Percentiles rank a stretch among this genome's conserved stretches.
Conservation (phyloP, 2,329 filamentous ascomycete genomes). For the Colletotrichum sp. region DNA sequence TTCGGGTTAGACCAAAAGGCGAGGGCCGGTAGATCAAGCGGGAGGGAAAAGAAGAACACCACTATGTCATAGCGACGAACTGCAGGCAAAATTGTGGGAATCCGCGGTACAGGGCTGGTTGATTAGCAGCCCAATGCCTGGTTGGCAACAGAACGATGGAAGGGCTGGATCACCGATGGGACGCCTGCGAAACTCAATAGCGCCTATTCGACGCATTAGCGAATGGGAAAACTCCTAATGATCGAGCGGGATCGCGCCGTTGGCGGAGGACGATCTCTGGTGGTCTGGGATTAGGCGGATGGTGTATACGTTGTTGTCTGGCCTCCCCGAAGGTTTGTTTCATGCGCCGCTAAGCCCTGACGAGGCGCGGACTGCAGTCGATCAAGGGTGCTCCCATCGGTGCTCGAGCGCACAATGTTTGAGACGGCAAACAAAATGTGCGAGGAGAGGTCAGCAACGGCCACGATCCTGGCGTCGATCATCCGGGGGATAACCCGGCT, state of each 20-base stretch:
- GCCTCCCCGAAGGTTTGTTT: slow-evolving; percentile 19
- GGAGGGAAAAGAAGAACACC: neutral
- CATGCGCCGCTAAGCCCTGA: slow-evolving; percentile 9
- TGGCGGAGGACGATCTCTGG: neutral
- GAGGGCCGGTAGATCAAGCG: neutral
- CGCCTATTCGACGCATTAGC: neutral
- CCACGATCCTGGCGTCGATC: neutral
- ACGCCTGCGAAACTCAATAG: slow-evolving; percentile 12
- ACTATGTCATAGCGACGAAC: slow-evolving; percentile 18
- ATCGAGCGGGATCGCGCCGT: neutral
- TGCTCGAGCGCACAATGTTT: slow-evolving; percentile 13
- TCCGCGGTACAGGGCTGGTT: neutral
- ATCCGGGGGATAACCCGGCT: neutral
- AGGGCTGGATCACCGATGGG: slow-evolving; percentile 15
- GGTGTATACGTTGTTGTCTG: neutral
- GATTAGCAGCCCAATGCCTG: slow-evolving; percentile 4
- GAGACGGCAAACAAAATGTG: slow-evolving; percentile 2
- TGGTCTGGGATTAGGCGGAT: neutral
- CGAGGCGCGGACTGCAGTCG: neutral
- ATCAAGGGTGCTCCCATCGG: neutral
- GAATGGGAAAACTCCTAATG: neutral
- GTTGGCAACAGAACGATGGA: neutral
- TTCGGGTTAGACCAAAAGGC: neutral
- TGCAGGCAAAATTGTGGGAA: neutral
- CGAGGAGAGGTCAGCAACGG: neutral